These are phyloP conservation scores for Microstroma glucosiphilum DNA, from an alignment of 1,284 basidiomycete species.

Conservation along the genomic window DNA sequence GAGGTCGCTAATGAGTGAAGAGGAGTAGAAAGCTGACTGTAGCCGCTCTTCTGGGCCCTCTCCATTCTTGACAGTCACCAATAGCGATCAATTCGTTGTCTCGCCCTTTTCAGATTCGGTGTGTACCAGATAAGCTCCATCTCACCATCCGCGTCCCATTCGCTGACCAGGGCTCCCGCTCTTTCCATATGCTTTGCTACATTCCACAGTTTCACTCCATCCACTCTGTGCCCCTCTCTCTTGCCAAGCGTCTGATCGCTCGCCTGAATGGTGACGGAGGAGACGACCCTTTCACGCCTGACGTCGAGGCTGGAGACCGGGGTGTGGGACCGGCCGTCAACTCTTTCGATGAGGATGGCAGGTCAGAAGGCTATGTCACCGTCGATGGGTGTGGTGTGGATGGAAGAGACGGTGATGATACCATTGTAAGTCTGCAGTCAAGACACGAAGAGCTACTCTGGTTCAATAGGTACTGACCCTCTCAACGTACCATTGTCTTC, in stretches of 20 bases:
- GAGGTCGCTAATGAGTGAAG: too few relatives aligned
- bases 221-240: neutral
- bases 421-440: neutral
- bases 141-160: too few relatives aligned
- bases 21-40: too few relatives aligned
- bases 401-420: neutral
- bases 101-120: conserved; percentile 3
- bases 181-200: too few relatives aligned
- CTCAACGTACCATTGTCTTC: too few relatives aligned
- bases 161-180: too few relatives aligned
- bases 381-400: neutral
- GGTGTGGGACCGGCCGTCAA: neutral
- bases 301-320: neutral
- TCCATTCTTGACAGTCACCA: neutral
- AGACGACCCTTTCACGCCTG: neutral
- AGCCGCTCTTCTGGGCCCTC: too few relatives aligned
- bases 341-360: neutral
- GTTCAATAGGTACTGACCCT: too few relatives aligned
- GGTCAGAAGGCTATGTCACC: neutral
- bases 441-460: too few relatives aligned
- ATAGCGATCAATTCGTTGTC: neutral
- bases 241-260: neutral
- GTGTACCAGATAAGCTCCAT: too few relatives aligned
- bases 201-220: neutral
- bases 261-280: neutral